Evolutionary conservation across 2,329 filamentous ascomycete genomes (phyloP), one percentile per base, ranked within the genome.

Genomic region (Trichoderma sp.): DNA sequence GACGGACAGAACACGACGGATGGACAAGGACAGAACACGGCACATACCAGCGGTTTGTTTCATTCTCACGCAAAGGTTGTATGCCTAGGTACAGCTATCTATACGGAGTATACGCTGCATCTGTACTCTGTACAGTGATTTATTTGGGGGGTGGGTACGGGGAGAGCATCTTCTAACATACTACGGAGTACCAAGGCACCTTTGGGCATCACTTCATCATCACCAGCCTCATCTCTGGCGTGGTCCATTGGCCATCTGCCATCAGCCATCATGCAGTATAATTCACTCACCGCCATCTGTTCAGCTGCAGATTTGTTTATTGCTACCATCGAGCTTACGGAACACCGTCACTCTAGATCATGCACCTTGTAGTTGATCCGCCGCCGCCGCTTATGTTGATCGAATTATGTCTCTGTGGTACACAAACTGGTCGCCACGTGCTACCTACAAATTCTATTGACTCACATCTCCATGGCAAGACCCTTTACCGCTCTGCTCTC

Each of bases 371-470:
- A 25, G 64, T 39, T 37, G 39, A 67, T 59, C 64, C 64, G 39
- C 37, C 29, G 39, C 37, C 29, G 42, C 64, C 42, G 35, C 65
- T 56, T 67, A 63, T 39, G 27, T 50, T 48, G 45, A 37, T 57
- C 50, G 50, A 63, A 56, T 56, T 45, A 63, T 56, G 65, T 63
- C 58, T 67, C 58, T 67, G 65, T 67, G 58, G 48, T 60, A 67
- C 65, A 67, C 58, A 67, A 56, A 56, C 57, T 37, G 19, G 57
- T 54, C 50, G 48, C 65, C 65, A 61, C 57, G 64, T 67, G 53
- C 64, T 29, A 67, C 64, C 53, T 22, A n/a, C n/a, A 67, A 59
- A 29, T 7, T 37, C 29, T 59, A 42, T 67, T 50, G 29, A 53
- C 34, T 57, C 52, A 35, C 29, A 34, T 45, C 29, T 5, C 19